phyloP scores from a whole-genome alignment of 208 protist species.

The Naegleria gruberi region DNA sequence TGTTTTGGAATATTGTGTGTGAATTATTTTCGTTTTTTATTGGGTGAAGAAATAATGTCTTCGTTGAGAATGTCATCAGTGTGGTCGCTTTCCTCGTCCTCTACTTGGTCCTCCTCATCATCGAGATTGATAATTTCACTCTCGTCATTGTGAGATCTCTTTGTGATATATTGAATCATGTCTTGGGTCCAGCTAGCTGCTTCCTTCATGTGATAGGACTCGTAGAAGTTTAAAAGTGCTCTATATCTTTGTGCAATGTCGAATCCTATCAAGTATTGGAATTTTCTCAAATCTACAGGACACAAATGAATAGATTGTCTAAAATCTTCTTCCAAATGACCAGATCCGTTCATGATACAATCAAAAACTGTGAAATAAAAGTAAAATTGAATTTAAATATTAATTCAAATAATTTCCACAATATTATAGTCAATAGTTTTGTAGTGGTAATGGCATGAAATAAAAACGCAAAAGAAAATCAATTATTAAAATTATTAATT shows the following conservation, averaged over 20 bases:
- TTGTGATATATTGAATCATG: not conserved
- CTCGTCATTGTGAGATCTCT: too few species aligned
- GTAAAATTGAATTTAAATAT: not conserved
- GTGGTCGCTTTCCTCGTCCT: too few species aligned
- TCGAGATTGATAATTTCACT: too few species aligned
- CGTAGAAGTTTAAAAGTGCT: not conserved
- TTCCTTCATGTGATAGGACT: not conserved
- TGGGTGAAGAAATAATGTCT: too few species aligned
- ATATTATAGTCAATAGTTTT: too few species aligned
- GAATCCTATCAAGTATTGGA: not conserved
- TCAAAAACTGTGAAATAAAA: not conserved
- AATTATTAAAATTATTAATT: too few species aligned
- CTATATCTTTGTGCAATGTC: not conserved
- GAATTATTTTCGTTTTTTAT: too few species aligned
- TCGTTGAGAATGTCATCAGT: too few species aligned
- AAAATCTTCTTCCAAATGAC: not conserved
- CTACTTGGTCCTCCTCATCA: too few species aligned
- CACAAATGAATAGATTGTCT: not conserved
- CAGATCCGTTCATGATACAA: slow-evolving; percentile 4
- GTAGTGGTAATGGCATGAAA: too few species aligned
- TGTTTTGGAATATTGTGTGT: too few species aligned
- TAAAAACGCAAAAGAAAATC: too few species aligned
- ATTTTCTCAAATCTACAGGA: slow-evolving; percentile 1
- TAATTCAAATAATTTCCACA: not conserved
- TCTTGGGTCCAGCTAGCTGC: not conserved